phyloP scores from a whole-genome alignment of 129 eudicot species.

The Helianthus annuus region HanXRQr2.0-SUNRISE NC_035437.2:161989910-161990409 shows the following conservation, averaged over 20 bases:
- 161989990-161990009: constrained; percentile 8
- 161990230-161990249: neutral
- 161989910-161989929: too few relatives aligned
- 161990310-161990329: too few relatives aligned
- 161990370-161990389: neutral
- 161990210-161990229: neutral
- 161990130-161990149: neutral
- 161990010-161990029: neutral
- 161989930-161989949: too few relatives aligned
- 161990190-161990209: neutral
- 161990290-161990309: too few relatives aligned
- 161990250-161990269: neutral
- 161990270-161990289: neutral
- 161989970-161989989: neutral
- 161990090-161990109: constrained; percentile 39
- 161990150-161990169: neutral
- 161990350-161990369: neutral
- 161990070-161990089: constrained; percentile 36
- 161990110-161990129: constrained; percentile 1
- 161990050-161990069: constrained; percentile 48
- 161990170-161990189: neutral
- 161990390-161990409: neutral
- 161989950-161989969: neutral
- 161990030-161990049: constrained; percentile 17
- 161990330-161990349: too few relatives aligned